These are phyloP conservation scores for Pseudocercospora macadamiae DNA, from an alignment of 2,329 filamentous ascomycete genomes.

Conservation along the genomic window DNA sequence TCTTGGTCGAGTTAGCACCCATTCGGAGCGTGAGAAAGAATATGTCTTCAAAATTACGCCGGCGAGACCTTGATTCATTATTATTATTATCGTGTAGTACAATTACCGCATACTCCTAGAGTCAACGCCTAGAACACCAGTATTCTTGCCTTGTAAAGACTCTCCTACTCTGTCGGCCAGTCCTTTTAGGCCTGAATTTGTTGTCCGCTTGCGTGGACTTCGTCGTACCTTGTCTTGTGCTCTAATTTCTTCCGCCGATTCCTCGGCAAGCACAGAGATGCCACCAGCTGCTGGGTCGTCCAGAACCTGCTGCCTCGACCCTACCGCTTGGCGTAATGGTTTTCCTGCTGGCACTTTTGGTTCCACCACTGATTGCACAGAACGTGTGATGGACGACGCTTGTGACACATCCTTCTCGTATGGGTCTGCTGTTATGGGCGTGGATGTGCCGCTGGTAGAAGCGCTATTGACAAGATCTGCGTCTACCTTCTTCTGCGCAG, in stretches of 20 bases:
- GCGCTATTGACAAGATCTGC: slow-evolving; percentile 43
- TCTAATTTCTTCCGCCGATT: slow-evolving; percentile 44
- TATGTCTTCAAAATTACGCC: too few relatives aligned
- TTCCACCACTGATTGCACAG: slow-evolving; percentile 24
- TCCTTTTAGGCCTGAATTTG: slow-evolving; percentile 47
- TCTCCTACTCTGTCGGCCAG: slow-evolving; percentile 50
- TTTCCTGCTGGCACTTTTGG: slow-evolving; percentile 40
- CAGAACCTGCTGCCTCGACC: slow-evolving; percentile 45
- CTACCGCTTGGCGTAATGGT: slow-evolving; percentile 43
- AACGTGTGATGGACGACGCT: slow-evolving; percentile 28
- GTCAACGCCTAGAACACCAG: slow-evolving; percentile 50
- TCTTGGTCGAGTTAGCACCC: too few relatives aligned
- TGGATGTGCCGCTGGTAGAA: slow-evolving; percentile 16
- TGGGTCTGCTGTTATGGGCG: slow-evolving; percentile 19
- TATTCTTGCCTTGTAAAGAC: slow-evolving; percentile 50
- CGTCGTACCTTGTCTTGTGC: slow-evolving; percentile 39
- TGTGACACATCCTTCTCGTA: slow-evolving; percentile 32
- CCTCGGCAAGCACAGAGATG: slow-evolving; percentile 42
- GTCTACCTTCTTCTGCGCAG: slow-evolving; percentile 61
- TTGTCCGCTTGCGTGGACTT: slow-evolving; percentile 46
- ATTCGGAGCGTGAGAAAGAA: too few relatives aligned
- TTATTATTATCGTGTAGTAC: slow-evolving; percentile 10
- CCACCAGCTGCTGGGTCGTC: slow-evolving; percentile 43
- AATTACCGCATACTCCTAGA: slow-evolving; percentile 32
- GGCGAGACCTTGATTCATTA: too few relatives aligned